These are phyloP conservation scores for Globisporangium cylindrosporum DNA, from an alignment of 352 stramenopile species.

Conservation along the genomic window DNA sequence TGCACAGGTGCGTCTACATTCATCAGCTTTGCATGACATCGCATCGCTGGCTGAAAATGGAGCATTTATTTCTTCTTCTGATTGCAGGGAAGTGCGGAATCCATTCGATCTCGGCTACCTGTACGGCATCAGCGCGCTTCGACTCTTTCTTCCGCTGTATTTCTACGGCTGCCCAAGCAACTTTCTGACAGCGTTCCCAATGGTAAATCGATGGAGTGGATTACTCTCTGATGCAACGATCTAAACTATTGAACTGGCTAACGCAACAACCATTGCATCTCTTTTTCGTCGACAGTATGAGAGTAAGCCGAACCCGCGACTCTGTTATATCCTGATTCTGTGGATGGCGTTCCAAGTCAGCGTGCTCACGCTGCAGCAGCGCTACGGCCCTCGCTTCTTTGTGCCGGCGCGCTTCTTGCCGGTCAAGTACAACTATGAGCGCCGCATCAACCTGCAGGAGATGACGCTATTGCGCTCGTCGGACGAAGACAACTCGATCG, in stretches of 20 bases:
- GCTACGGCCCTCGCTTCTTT: slow-evolving; percentile 94
- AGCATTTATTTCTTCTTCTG: background rate
- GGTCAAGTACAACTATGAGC: slow-evolving; percentile 97
- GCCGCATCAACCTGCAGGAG: slow-evolving; percentile 70
- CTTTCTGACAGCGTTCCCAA: slow-evolving; percentile 87
- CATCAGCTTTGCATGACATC: background rate
- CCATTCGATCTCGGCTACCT: slow-evolving; percentile 94
- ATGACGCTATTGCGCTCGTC: slow-evolving; percentile 54
- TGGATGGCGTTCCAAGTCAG: slow-evolving; percentile 93
- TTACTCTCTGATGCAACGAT: background rate
- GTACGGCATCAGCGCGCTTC: slow-evolving; percentile 92
- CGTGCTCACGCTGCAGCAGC: slow-evolving; percentile 91
- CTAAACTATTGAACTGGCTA: background rate
- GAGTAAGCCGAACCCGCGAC: slow-evolving; percentile 55
- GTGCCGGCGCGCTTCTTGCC: slow-evolving; percentile 94
- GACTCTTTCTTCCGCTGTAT: slow-evolving; percentile 95
- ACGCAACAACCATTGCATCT: background rate
- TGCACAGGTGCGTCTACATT: slow-evolving; percentile 61
- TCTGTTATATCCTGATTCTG: slow-evolving; percentile 76
- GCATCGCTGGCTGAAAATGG: no score
- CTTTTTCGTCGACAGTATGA: slow-evolving; percentile 47
- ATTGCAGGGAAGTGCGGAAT: slow-evolving; percentile 85
- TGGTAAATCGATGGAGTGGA: slow-evolving; percentile 37
- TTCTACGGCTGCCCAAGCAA: slow-evolving; percentile 93
- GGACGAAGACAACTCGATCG: slow-evolving; percentile 59